Evolutionary conservation across 495 filamentous ascomycete genomes (phyloP).

Genomic region (Annulohypoxylon nitens): DNA sequence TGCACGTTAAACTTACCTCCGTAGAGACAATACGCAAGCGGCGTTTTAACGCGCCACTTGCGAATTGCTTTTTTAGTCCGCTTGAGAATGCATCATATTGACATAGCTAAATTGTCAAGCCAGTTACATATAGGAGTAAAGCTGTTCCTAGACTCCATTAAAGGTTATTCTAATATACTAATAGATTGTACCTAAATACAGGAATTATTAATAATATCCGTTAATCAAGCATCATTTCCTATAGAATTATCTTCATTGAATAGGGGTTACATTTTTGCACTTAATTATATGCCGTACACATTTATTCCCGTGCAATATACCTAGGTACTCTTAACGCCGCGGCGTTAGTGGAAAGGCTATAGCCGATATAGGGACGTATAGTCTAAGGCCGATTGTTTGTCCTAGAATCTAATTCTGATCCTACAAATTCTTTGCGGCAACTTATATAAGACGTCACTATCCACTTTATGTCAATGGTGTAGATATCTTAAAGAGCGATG

Average conservation of each 20-base stretch:
- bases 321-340: not conserved
- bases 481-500: too few species aligned
- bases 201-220: not conserved
- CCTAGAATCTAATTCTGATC: not conserved
- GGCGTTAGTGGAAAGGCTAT: not conserved
- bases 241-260: not conserved
- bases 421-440: too few species aligned
- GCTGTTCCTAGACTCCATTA: not conserved
- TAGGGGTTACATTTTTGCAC: not conserved
- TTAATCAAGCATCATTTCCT: not conserved
- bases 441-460: too few species aligned
- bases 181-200: not conserved
- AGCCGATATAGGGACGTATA: not conserved
- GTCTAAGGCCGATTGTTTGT: not conserved
- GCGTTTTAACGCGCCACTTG: too few species aligned
- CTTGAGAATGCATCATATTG: too few species aligned
- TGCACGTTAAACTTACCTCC: not conserved
- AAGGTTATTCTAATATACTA: too few species aligned
- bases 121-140: not conserved
- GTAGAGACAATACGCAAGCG: not conserved
- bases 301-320: not conserved
- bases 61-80: too few species aligned
- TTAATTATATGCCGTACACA: not conserved
- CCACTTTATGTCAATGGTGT: too few species aligned
- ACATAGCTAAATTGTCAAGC: not conserved